Evolutionary conservation across 2,329 filamentous ascomycete species (phyloP).

Genomic region (Penicillium sp.): DNA sequence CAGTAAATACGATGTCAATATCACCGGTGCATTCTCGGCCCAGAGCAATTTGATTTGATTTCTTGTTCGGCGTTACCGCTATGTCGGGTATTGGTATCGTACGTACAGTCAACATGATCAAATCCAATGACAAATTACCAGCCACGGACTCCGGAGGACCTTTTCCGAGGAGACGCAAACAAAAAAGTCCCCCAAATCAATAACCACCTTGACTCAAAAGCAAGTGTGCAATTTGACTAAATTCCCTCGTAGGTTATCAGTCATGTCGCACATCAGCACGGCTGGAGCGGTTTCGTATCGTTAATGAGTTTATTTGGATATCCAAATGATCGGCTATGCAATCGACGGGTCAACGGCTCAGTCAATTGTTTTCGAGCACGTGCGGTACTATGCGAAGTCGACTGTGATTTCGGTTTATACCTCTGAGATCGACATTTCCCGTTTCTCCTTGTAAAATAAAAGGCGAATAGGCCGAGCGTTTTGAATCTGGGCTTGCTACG

Average conservation of each 20-base stretch:
- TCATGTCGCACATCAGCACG: too few species aligned
- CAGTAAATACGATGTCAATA: background rate
- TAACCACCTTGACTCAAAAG: background rate
- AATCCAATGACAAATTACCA: background rate
- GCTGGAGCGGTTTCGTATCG: background rate
- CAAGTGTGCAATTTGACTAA: background rate
- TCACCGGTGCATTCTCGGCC: background rate
- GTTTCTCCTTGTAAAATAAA: too few species aligned
- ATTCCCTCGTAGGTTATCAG: too few species aligned
- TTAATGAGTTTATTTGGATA: background rate
- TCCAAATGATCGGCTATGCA: background rate
- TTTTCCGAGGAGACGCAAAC: background rate
- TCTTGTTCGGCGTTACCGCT: background rate
- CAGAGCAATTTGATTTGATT: background rate
- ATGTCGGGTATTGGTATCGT: background rate
- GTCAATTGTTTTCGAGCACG: background rate
- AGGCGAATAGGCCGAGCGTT: too few species aligned
- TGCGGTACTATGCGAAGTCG: too few species aligned
- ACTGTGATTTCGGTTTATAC: too few species aligned
- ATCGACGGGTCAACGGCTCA: background rate
- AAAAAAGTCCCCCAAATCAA: background rate
- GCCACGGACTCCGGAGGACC: background rate
- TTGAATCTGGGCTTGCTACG: too few species aligned
- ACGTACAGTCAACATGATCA: background rate
- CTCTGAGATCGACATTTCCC: too few species aligned